Percentiles rank a stretch among this genome's conserved stretches.
phyloP scores from a whole-genome alignment of 805 yeast genomes.

The Sungouiozyma intestinalis region DNA sequence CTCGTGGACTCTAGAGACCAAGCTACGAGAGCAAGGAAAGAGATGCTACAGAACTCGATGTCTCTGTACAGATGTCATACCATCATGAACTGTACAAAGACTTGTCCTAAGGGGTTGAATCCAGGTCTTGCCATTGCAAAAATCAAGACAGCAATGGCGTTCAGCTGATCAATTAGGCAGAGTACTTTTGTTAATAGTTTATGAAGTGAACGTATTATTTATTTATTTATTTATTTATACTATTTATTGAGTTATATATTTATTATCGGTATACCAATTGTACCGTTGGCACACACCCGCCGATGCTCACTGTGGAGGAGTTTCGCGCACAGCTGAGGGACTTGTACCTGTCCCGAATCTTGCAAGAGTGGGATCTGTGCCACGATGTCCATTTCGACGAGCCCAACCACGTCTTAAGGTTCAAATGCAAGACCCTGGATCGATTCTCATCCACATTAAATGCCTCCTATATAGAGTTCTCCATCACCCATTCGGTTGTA shows the following conservation, averaged over 20 bases:
- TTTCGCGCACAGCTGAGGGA: background rate
- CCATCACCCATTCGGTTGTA: background rate
- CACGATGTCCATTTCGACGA: background rate
- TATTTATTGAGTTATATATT: no score
- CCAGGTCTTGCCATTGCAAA: conserved; percentile 97
- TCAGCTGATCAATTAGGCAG: conserved; percentile 25
- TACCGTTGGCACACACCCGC: background rate
- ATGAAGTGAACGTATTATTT: background rate
- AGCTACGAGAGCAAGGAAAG: conserved; percentile 71
- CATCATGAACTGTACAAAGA: conserved; percentile 95
- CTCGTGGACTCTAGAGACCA: conserved; percentile 94
- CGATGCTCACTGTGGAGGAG: background rate
- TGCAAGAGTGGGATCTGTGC: background rate
- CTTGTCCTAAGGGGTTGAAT: conserved; percentile 97
- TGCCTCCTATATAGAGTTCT: background rate
- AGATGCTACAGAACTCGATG: conserved; percentile 93
- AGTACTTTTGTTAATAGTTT: no score
- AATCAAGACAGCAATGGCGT: conserved; percentile 87
- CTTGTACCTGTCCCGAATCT: background rate
- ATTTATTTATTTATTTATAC: conserved; percentile 5
- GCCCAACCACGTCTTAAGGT: background rate
- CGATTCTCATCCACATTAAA: background rate
- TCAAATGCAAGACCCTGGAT: background rate
- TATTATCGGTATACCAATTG: no score
- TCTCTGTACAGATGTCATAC: conserved; percentile 98